Evolutionary conservation across 177 flowering plant species (phyloP), one percentile per base, ranked within the genome.

Genomic region (Vitis hybrid): DNA sequence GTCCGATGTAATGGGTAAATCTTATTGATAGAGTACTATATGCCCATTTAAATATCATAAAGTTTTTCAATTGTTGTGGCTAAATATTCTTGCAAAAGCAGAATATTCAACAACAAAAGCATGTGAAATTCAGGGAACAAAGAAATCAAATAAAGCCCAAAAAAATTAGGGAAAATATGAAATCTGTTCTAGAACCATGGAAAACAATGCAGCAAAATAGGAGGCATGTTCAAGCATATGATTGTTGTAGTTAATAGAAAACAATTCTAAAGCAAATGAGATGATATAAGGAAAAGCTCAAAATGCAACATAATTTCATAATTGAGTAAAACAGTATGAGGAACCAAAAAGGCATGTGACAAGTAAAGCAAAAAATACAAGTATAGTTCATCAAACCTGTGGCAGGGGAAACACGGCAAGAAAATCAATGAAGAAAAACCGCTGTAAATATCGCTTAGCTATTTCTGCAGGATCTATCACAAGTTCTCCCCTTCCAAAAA

Each of bases 401-500:
- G 92, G 92, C n/a, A 82, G 40, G 15, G 92, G 92, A 1, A 88
- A 78, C 52, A 87, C 83, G n/a, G 92, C 72, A 32, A 84, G 77
- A 52, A 88, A 62, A 73, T 88, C 92, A 60, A 85, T 76, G 2
- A 84, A 62, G 68, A 88, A 88, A 64, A 82, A 85, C 2, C 86
- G 89, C 9, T 18, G 64, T 18, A 88, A 48, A 58, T 88, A 88
- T 63, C 90, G 70, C 57, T 59, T 65, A 6, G 90, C 92, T 49
- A 88, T 88, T 49, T 85, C 68, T 18, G 73, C 74, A 27, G 87
- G 80, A 74, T 88, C 92, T 27, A 82, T 87, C 5, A 88, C 92
- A 65, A 88, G 90, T 64, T 88, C 92, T 59, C 90, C 92, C 32
- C 90, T 78, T 27, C 92, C 92, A 64, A 88, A 88, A 64, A 88